Conservation (phyloP, 306 rosid genomes). For the Psophocarpus tetragonolobus region DNA sequence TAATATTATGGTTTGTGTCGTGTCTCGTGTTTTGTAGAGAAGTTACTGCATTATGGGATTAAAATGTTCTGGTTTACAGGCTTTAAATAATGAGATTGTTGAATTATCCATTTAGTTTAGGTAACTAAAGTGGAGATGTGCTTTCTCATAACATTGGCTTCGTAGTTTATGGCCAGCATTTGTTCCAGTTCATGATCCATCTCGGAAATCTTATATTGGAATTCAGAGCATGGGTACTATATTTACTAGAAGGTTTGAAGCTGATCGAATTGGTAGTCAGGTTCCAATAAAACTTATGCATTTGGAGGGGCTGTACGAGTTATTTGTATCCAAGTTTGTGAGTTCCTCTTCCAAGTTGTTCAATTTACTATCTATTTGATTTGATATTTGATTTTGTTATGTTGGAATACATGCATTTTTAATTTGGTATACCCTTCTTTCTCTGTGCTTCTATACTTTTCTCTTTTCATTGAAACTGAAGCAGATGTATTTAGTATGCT, state of each 20-base stretch:
- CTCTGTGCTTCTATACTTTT: slow-evolving; percentile 24
- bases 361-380: slow-evolving; percentile 19
- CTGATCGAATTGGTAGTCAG: slow-evolving; percentile 85
- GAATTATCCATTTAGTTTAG: slow-evolving; percentile 16
- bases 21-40: slow-evolving; percentile 14
- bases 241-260: slow-evolving; percentile 95
- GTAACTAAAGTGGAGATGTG: slow-evolving; percentile 17
- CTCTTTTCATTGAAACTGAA: slow-evolving; percentile 25
- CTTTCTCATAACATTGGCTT: slow-evolving; percentile 38
- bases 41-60: background rate
- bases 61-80: background rate
- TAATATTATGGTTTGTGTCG: background rate
- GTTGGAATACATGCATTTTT: slow-evolving; percentile 27
- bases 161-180: slow-evolving; percentile 96
- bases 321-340: slow-evolving; percentile 93
- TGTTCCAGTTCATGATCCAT: slow-evolving; percentile 95
- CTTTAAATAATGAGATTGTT: background rate
- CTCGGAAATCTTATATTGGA: slow-evolving; percentile 92
- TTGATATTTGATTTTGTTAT: slow-evolving; percentile 23
- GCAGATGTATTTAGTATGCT: slow-evolving; percentile 19
- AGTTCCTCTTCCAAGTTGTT: slow-evolving; percentile 44
- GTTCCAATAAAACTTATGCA: slow-evolving; percentile 93
- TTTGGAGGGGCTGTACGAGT: slow-evolving; percentile 90
- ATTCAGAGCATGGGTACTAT: slow-evolving; percentile 98
- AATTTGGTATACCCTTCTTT: slow-evolving; percentile 16